phyloP scores from a whole-genome alignment of 2,329 filamentous ascomycete genomes.

The Aureobasidium namibiae region DNA sequence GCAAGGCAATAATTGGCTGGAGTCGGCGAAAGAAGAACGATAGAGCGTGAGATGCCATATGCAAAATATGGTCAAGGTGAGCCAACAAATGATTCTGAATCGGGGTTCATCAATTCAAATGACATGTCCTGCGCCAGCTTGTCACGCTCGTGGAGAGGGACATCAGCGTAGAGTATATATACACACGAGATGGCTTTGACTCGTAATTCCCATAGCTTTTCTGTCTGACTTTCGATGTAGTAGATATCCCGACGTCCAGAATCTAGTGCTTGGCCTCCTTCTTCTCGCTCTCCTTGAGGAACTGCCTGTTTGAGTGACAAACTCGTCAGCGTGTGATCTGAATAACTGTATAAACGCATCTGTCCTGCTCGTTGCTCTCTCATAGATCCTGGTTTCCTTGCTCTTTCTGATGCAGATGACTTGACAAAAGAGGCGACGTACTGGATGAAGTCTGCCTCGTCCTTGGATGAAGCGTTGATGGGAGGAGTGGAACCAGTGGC shows the following conservation, averaged over 20 bases:
- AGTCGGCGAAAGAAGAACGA: background rate
- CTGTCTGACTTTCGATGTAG: background rate
- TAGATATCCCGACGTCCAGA: background rate
- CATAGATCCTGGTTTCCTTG: background rate
- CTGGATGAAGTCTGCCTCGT: constrained; percentile 62
- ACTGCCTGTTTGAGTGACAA: constrained; percentile 1
- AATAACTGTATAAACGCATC: background rate
- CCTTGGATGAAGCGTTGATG: constrained; percentile 57
- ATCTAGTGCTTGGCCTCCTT: constrained; percentile 13
- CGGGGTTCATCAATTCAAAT: constrained; percentile 1
- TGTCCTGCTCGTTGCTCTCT: background rate
- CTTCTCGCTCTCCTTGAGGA: constrained; percentile 13
- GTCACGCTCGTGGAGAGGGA: background rate
- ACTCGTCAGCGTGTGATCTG: background rate
- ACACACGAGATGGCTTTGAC: constrained; percentile 10
- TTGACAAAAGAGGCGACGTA: constrained; percentile 28
- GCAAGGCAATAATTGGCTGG: background rate
- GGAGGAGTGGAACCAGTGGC: constrained; percentile 44
- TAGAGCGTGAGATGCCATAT: background rate
- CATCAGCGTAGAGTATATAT: constrained; percentile 8
- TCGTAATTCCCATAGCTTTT: constrained; percentile 10
- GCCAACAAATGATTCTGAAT: background rate
- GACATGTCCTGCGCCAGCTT: background rate
- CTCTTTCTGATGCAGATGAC: background rate
- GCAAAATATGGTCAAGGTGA: background rate